Conservation (phyloP, 2,329 filamentous ascomycete genomes). For the Alternaria triticina region DNA sequence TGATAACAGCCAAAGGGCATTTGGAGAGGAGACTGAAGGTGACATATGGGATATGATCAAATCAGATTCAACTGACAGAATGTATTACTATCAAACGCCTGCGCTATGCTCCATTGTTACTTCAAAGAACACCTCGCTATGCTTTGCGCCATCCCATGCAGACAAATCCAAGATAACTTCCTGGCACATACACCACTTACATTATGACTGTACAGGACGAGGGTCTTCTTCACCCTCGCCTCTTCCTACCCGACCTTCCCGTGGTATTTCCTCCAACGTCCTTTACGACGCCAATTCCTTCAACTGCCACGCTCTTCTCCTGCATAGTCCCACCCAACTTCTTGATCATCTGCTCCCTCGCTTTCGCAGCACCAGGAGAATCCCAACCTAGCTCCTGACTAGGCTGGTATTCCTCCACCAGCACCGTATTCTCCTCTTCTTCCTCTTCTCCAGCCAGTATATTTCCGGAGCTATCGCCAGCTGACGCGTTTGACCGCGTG, state of each 20-base stretch:
- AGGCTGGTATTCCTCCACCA: constrained; percentile 39
- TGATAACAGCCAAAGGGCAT: constrained; percentile 66
- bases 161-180: background rate
- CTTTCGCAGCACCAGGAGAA: constrained; percentile 42
- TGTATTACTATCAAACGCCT: background rate
- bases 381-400: constrained; percentile 49
- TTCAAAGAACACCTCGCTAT: constrained; percentile 20
- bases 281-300: constrained; percentile 43
- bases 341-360: constrained; percentile 45
- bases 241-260: constrained; percentile 34
- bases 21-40: constrained; percentile 63
- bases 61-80: background rate
- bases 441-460: constrained; percentile 25
- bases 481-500: constrained; percentile 36
- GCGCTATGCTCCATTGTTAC: background rate
- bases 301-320: constrained; percentile 31
- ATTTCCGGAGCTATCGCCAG: constrained; percentile 34
- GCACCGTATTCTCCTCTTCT: constrained; percentile 20
- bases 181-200: background rate
- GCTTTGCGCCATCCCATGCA: constrained; percentile 10
- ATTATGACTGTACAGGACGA: background rate
- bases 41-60: constrained; percentile 58
- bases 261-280: constrained; percentile 33
- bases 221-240: constrained; percentile 23
- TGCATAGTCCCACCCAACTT: constrained; percentile 45